These are phyloP conservation scores for Fraxinus dipetala DNA, from an alignment of 305 asterid genomes.

Conservation along the genomic window DNA sequence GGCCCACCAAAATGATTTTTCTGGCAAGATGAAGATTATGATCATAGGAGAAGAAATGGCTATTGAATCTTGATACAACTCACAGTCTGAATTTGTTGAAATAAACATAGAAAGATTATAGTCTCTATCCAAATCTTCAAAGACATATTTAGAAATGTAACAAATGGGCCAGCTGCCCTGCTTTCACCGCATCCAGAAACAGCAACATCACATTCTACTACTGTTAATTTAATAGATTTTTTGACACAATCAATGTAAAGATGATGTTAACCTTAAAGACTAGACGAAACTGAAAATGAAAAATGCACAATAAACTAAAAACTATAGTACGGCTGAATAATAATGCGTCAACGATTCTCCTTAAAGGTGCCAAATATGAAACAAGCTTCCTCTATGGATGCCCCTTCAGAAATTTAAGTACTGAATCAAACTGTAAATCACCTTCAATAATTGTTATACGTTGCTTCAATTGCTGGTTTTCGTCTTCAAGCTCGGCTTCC, in stretches of 20 bases:
- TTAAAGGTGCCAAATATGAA: background rate
- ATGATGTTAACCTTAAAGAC: background rate
- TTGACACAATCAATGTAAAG: background rate
- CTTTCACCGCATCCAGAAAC: background rate
- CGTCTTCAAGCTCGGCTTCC: slow-evolving; percentile 23
- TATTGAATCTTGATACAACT: background rate
- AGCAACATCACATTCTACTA: background rate
- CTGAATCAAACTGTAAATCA: slow-evolving; percentile 16
- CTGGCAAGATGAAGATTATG: background rate
- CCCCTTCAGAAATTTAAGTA: background rate
- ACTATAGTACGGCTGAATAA: background rate
- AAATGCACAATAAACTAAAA: background rate
- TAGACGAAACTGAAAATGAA: background rate
- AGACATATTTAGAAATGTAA: background rate
- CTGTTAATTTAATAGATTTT: background rate
- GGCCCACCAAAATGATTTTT: background rate
- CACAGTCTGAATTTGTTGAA: background rate
- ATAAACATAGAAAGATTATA: background rate
- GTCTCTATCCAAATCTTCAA: background rate
- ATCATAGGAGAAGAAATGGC: background rate
- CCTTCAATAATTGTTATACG: background rate
- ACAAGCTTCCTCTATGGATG: background rate
- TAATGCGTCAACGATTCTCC: background rate
- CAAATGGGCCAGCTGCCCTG: background rate
- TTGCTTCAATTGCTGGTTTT: slow-evolving; percentile 21